Conservation (phyloP, 179 eudicot genomes). For the Beta corolliflora region DNA sequence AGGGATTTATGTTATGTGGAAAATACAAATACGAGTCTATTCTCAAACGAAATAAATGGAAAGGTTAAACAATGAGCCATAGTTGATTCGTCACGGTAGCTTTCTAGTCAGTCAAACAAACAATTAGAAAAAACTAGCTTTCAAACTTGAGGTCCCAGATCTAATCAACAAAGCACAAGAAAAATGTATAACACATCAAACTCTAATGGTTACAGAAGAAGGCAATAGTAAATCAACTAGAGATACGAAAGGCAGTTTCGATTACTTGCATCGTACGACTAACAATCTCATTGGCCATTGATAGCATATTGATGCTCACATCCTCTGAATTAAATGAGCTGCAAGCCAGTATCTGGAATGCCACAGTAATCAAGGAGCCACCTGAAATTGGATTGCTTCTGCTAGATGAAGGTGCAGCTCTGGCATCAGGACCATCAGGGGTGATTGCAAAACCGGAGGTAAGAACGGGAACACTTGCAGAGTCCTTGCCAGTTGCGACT, state of each 20-base stretch:
- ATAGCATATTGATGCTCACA: conserved; percentile 32
- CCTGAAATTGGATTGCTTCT: conserved; percentile 14
- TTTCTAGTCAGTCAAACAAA: background rate
- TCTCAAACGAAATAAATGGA: too few species aligned
- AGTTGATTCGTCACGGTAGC: too few species aligned
- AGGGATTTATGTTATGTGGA: too few species aligned
- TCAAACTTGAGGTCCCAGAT: background rate
- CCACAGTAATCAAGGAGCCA: conserved; percentile 60
- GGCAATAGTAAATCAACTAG: conserved; percentile 5
- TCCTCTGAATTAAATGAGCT: conserved; percentile 24
- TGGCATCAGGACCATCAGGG: conserved; percentile 39
- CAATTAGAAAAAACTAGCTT: background rate
- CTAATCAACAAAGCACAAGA: background rate
- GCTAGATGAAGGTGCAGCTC: conserved; percentile 39
- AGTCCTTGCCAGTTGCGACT: conserved; percentile 46
- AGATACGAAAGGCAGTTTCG: conserved; percentile 41
- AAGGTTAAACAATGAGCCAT: too few species aligned
- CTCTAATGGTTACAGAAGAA: background rate
- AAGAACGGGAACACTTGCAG: conserved; percentile 51
- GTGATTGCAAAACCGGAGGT: conserved; percentile 65
- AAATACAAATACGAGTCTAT: too few species aligned
- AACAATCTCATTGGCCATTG: conserved; percentile 39
- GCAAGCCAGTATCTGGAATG: conserved; percentile 53
- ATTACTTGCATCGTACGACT: conserved; percentile 44
- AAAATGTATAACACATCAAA: background rate